Base-by-base conservation (phyloP, 768 basidiomycete species). In the Lentinula raphanica region DNA sequence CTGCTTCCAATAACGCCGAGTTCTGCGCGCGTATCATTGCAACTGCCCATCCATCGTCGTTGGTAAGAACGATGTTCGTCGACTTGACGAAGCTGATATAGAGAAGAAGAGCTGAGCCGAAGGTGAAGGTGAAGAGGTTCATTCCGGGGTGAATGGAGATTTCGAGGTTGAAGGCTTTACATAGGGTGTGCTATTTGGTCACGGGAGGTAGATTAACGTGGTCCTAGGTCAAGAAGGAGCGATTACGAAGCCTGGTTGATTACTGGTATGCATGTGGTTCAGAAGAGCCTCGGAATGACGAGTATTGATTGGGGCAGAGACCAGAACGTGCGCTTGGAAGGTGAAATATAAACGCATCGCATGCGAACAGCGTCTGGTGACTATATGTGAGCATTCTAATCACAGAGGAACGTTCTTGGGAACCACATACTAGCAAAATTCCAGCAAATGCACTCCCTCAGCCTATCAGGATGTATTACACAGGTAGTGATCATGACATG, bases 41-140 rank as follows among this genome's bases (percentile, higher is more conserved):
- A 2, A 71, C 71, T 3, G 80, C 79, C 80, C 80, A 81, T 5
- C 72, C 72, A 57, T 73, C 71, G 59, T 73, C 71, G 59, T 73
- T 72, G 1, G 70, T 66, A 21, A 71, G 55, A 15, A 73, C 38
- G 32, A 73, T 61, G 23, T 68, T 68, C 15, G 40, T 42, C 27
- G 54, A 56, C 7, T 29, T 17, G 27, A 35, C 54, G 9, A 56
- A 23, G 13, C 23, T 13, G 51, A n/a, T 23, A 28, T 15, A 53
- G 3, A 25, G 3, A 36, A 28, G 36, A 13, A 53, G 21, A 36
- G 27, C 21, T 38, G 36, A 29, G 11, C 49, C 31, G 36, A 12
- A 50, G 19, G 49, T 19, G 36, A 12, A 50, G 19, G 49, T 9
- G 7, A 50, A 21, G 32, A 50, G 49, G n/a, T 50, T 35, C 49